A percentile compares a stretch with the other conserved stretches of the same genome.
These are phyloP conservation scores for Plasmopara muralis DNA, from an alignment of 352 stramenopile species.

Conservation along the genomic window DNA sequence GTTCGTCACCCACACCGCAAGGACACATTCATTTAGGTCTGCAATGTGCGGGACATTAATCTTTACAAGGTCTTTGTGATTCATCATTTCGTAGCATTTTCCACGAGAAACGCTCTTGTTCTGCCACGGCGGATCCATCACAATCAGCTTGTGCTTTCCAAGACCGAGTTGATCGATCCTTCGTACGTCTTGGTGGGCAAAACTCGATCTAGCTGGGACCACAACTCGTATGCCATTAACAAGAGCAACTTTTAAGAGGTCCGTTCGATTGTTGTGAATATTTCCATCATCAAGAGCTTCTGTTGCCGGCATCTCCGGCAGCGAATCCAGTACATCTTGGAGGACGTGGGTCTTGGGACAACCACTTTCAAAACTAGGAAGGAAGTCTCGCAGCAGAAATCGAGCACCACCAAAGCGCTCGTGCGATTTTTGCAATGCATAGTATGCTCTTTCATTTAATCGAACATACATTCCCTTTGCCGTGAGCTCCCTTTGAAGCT, in stretches of 20 bases:
- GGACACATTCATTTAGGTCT: constrained; percentile 36
- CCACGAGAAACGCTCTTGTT: constrained; percentile 69
- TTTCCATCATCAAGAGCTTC: constrained; percentile 9
- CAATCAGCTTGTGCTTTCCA: constrained; percentile 27
- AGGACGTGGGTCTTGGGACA: background rate
- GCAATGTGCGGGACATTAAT: constrained; percentile 30
- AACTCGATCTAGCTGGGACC: constrained; percentile 21
- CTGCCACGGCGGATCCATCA: constrained; percentile 70
- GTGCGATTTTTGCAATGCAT: constrained; percentile 21
- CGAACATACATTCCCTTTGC: constrained; percentile 48
- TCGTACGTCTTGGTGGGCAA: constrained; percentile 24
- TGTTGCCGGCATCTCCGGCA: constrained; percentile 4
- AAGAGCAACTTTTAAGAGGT: constrained; percentile 11
- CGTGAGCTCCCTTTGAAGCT: constrained; percentile 31
- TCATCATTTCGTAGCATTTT: constrained; percentile 50
- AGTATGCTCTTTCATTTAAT: constrained; percentile 17
- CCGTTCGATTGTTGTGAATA: constrained; percentile 16
- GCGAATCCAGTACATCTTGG: constrained; percentile 5
- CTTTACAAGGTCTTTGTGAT: constrained; percentile 49
- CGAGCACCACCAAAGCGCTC: constrained; percentile 11
- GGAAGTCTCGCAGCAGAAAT: constrained; percentile 20
- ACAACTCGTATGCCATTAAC: constrained; percentile 10
- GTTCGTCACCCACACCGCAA: constrained; percentile 76
- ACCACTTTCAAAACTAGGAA: constrained; percentile 10
- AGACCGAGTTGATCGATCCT: constrained; percentile 18